Evolutionary conservation across 495 filamentous ascomycete species (phyloP).

Genomic region (Hyaloscypha hepaticicola): DNA sequence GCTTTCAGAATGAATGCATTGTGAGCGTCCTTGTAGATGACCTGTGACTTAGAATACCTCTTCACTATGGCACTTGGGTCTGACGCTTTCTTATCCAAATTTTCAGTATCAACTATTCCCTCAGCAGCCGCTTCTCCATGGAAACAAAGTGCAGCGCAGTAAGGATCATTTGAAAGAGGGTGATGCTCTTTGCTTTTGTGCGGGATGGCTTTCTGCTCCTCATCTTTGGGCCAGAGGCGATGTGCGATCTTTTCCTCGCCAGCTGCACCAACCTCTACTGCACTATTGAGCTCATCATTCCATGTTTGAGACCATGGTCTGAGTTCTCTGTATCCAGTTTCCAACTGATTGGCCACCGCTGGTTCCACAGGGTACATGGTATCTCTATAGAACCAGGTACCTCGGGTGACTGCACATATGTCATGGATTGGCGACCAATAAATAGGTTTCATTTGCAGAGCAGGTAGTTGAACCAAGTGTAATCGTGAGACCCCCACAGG

Average conservation of each 20-base stretch:
- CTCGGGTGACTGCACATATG: constrained; percentile 74
- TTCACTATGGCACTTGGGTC: constrained; percentile 32
- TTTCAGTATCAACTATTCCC: constrained; percentile 42
- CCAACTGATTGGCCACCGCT: constrained; percentile 86
- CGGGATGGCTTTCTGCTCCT: constrained; percentile 41
- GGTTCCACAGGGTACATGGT: constrained; percentile 89
- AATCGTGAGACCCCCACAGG: constrained; percentile 77
- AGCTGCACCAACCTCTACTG: constrained; percentile 82
- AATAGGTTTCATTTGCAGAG: constrained; percentile 85
- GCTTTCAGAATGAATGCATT: constrained; percentile 80
- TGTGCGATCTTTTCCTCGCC: constrained; percentile 90
- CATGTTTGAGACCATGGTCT: constrained; percentile 91
- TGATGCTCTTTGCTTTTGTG: constrained; percentile 22
- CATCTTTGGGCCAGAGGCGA: constrained; percentile 68
- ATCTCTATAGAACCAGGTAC: constrained; percentile 96
- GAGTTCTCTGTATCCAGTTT: constrained; percentile 82
- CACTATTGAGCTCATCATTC: constrained; percentile 88
- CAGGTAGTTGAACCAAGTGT: constrained; percentile 56
- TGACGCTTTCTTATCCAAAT: constrained; percentile 36
- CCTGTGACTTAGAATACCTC: constrained; percentile 66
- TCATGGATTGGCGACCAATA: constrained; percentile 98
- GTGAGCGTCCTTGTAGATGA: constrained; percentile 75
- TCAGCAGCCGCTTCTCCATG: constrained; percentile 54
- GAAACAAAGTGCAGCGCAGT: constrained; percentile 54
- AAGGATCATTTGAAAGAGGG: constrained; percentile 43